A percentile compares a stretch with the other conserved stretches of the same genome.
Conservation (phyloP, 345 rosid species). For the Cardamine occulta region DNA sequence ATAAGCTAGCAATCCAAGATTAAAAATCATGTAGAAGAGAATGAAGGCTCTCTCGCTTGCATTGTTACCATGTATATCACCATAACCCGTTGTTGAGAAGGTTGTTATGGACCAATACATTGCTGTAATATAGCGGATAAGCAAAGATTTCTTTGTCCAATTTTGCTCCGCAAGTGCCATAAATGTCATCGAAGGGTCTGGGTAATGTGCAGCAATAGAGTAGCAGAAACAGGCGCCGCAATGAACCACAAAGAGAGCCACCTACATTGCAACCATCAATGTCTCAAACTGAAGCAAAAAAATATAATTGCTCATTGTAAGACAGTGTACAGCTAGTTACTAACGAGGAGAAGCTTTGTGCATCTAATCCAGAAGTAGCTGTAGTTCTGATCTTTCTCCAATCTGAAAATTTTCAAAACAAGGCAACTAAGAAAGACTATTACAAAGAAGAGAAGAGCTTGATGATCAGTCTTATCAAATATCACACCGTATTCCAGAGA, state of each 20-base stretch:
- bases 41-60: slow-evolving; percentile 64
- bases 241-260: slow-evolving; percentile 74
- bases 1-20: slow-evolving; percentile 75
- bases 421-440: not conserved
- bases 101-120: slow-evolving; percentile 89
- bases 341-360: slow-evolving; percentile 67
- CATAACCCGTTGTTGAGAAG: slow-evolving; percentile 85
- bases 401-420: slow-evolving; percentile 43
- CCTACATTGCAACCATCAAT: slow-evolving; percentile 50
- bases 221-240: slow-evolving; percentile 76
- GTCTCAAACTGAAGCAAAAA: not conserved
- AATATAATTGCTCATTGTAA: not conserved
- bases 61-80: slow-evolving; percentile 81
- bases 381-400: slow-evolving; percentile 77
- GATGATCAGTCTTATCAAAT: not conserved
- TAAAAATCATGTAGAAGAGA: slow-evolving; percentile 68
- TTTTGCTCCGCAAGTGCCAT: slow-evolving; percentile 57
- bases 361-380: slow-evolving; percentile 72
- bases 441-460: slow-evolving; percentile 1
- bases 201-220: slow-evolving; percentile 56
- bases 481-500: not conserved
- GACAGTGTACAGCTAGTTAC: slow-evolving; percentile 36
- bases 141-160: slow-evolving; percentile 34
- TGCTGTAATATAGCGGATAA: slow-evolving; percentile 61
- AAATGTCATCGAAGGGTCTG: slow-evolving; percentile 61